Conservation (phyloP, 78 protist genomes). For the slime mould (Dictyostelium discoideum) region DNA sequence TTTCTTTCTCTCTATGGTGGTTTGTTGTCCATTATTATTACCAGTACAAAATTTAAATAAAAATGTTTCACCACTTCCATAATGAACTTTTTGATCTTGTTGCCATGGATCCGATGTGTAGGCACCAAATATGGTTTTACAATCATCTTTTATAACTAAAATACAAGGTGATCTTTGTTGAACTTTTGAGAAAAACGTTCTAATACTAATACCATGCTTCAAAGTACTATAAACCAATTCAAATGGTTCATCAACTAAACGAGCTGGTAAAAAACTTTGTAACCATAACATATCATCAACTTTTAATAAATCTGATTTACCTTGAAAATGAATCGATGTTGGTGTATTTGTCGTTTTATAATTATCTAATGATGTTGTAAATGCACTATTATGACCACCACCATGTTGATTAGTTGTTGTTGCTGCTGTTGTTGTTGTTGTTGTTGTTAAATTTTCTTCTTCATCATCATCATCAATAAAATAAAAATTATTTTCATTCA, state of each 20-base stretch:
- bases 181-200: conserved; percentile 52
- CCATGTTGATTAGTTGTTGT: not conserved
- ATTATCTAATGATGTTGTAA: not conserved
- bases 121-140: conserved; percentile 46
- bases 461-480: not conserved
- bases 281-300: conserved; percentile 41
- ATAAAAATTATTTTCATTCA: conserved; percentile 26
- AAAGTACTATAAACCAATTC: conserved; percentile 41
- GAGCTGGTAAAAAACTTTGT: conserved; percentile 49
- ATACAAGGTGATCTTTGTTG: conserved; percentile 54
- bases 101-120: conserved; percentile 75
- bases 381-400: not conserved
- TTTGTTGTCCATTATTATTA: not conserved
- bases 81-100: conserved; percentile 47
- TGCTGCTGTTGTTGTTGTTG: not conserved
- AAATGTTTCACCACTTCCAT: conserved; percentile 75
- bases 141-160: conserved; percentile 46
- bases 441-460: not conserved
- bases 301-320: conserved; percentile 15
- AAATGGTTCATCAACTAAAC: conserved; percentile 39
- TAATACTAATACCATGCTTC: conserved; percentile 61
- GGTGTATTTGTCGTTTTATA: conserved; percentile 27
- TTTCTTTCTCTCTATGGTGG: conserved; percentile 12
- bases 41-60: conserved; percentile 19
- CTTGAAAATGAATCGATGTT: conserved; percentile 29